Evolutionary conservation across 1,139 yeast species (phyloP), one percentile per base, ranked within the genome.

Genomic region (Pneumocystis canis): DNA sequence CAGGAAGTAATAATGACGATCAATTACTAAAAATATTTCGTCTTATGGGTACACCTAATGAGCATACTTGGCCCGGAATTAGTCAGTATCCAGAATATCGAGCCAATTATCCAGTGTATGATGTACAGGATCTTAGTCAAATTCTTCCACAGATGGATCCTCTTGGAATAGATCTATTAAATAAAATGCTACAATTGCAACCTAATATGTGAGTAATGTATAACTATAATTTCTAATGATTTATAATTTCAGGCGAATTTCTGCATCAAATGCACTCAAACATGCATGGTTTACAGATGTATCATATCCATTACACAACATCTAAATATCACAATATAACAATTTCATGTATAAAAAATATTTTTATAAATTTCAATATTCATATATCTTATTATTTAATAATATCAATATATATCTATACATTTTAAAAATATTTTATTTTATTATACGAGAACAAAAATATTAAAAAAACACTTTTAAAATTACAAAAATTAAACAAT

Each of bases 1-100:
- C 97, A 1, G 99, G 98, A 37, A 98, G 92, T 74, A 88, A 96
- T 18, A 98, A 92, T 74, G 92, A 92, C 73, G 98, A 92, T 74
- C 97, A 92, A 77, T 92, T 92, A 69, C 90, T 92, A 78, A 84
- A 94, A 75, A 92, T 94, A 66, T 94, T 94, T 77, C 80, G 96
- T 70, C 79, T 89, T 59, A 78, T 94, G 71, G 98, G 99, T 58
- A 92, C 99, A 7, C 98, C 99, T 58, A 88, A 82, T 68, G 97
- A 89, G 72, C 88, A 86, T 65, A 79, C 83, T 40, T 92, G 99
- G 99, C 97, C 98, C 3, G 98, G 95, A 70, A 96, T 94, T 63
- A 84, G 86, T 62, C 85, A 88, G 70, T 79, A 94, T 73, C 97
- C 97, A 28, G 97, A 92, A 76, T 92, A 87, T 77, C 92, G 92